A percentile compares a stretch with the other conserved stretches of the same genome.
These are phyloP conservation scores for Cryptococcus hybrid DNA, from an alignment of 1,284 basidiomycete species.

Conservation along the genomic window DNA sequence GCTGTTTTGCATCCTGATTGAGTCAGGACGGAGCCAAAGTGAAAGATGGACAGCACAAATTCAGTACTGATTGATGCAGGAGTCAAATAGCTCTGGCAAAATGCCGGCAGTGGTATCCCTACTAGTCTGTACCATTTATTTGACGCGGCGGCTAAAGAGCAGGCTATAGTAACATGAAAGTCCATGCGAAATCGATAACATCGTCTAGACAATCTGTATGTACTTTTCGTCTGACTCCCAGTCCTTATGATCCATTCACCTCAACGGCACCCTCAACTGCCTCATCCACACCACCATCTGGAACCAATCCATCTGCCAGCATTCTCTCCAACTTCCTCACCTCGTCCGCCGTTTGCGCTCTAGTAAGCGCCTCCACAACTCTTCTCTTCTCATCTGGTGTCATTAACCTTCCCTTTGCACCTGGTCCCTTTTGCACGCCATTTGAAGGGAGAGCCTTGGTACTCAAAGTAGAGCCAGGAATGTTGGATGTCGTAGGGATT, in stretches of 20 bases:
- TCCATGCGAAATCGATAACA: neutral
- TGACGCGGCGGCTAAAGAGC: too few species aligned
- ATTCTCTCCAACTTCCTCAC: conserved; percentile 82
- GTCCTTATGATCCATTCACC: neutral
- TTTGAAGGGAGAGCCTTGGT: conserved; percentile 8
- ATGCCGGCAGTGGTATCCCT: too few species aligned
- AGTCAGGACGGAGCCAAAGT: too few species aligned
- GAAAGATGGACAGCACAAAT: too few species aligned
- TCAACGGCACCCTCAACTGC: neutral
- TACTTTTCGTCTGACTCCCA: neutral
- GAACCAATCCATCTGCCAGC: conserved; percentile 80
- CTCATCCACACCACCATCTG: conserved; percentile 48
- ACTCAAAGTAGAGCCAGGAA: conserved; percentile 55
- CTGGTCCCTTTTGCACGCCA: conserved; percentile 17
- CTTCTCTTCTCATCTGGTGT: conserved; percentile 88
- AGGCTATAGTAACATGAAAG: neutral
- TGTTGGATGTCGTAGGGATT: conserved; percentile 64
- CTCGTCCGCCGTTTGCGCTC: conserved; percentile 87
- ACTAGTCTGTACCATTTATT: too few species aligned
- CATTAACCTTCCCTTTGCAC: conserved; percentile 66
- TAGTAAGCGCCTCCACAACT: conserved; percentile 85
- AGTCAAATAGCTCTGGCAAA: too few species aligned
- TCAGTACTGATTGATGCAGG: too few species aligned
- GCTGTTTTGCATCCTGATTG: too few species aligned
- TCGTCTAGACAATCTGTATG: neutral